phyloP scores from a whole-genome alignment of 2,329 filamentous ascomycete genomes.

The Penicillium sp. region DNA sequence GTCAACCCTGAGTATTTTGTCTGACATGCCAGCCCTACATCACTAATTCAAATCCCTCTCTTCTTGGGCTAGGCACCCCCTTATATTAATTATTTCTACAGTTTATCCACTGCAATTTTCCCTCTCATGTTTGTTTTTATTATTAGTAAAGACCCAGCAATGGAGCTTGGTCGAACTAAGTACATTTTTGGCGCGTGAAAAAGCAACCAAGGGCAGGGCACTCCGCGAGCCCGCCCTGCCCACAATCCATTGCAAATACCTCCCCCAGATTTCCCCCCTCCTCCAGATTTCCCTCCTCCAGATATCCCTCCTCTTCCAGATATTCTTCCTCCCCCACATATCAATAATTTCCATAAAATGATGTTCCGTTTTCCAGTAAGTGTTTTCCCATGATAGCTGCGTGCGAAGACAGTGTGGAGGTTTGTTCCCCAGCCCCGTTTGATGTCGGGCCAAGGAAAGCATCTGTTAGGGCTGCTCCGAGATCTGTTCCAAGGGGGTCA shows the following conservation, averaged over 20 bases:
- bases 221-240: background rate
- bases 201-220: background rate
- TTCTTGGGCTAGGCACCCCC: background rate
- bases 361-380: background rate
- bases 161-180: background rate
- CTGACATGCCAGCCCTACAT: no score
- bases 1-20: no score
- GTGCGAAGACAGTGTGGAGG: background rate
- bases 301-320: no score
- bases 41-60: no score
- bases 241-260: background rate
- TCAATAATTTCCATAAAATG: background rate
- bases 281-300: background rate
- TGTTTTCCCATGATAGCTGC: background rate
- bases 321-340: background rate
- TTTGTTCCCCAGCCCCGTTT: slow-evolving; percentile 14
- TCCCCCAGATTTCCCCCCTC: background rate
- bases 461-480: slow-evolving; percentile 14
- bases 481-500: background rate
- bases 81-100: background rate
- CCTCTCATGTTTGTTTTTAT: background rate
- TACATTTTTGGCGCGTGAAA: background rate
- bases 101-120: background rate
- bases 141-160: background rate
- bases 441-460: slow-evolving; percentile 15